Percentiles rank a stretch among this genome's conserved stretches.
phyloP scores from a whole-genome alignment of 192 early-diverging fungal genomes.

The Umbelopsis ramanniana region DNA sequence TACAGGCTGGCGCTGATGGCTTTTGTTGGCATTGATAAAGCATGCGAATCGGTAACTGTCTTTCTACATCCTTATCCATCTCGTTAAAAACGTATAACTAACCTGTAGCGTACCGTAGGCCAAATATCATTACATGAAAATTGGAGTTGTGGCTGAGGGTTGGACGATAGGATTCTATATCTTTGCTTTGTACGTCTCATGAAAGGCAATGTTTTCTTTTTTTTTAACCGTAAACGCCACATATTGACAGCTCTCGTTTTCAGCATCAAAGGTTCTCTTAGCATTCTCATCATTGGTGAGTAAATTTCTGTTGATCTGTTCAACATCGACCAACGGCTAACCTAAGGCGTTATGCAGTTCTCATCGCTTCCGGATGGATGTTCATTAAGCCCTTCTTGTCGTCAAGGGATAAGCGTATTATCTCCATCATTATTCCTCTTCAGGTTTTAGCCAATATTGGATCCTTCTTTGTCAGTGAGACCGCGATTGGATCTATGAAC shows the following conservation, averaged over 20 bases:
- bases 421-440: conserved; percentile 53
- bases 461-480: conserved; percentile 47
- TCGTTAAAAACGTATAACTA: too few species aligned
- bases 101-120: conserved; percentile 24
- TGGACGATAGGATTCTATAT: conserved; percentile 61
- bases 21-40: conserved; percentile 55
- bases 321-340: neutral
- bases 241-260: neutral
- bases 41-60: conserved; percentile 50
- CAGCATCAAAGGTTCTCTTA: conserved; percentile 55
- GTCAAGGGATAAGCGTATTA: conserved; percentile 55
- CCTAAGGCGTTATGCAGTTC: conserved; percentile 21
- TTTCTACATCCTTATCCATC: too few species aligned
- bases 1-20: conserved; percentile 48
- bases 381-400: conserved; percentile 63
- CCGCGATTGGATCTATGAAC: conserved; percentile 55
- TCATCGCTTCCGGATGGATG: conserved; percentile 62
- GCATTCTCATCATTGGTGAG: conserved; percentile 55
- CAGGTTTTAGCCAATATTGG: conserved; percentile 59
- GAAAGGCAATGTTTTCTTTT: neutral
- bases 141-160: conserved; percentile 51
- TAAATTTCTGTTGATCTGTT: neutral
- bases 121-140: conserved; percentile 53
- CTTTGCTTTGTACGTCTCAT: conserved; percentile 51
- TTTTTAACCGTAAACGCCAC: neutral